Evolutionary conservation across 768 basidiomycete genomes (phyloP), one percentile per base, ranked within the genome.

Genomic region (Lyophyllum shimeji): DNA sequence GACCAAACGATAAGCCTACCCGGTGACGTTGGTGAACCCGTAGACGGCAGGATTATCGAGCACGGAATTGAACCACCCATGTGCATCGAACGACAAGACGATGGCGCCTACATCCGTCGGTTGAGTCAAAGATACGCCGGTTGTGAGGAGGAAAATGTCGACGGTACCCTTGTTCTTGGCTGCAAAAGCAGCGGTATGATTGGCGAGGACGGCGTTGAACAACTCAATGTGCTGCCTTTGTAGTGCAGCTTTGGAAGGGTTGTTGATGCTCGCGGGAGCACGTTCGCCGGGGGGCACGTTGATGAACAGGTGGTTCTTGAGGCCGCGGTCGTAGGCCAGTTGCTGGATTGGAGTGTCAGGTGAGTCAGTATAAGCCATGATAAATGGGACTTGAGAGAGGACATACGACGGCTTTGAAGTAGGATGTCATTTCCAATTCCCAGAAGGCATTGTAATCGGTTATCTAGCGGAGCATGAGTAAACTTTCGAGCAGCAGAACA

Each of bases 231-330:
- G 74, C 8, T 68, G 57, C 55, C 76, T 75, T 48, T 76, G 60
- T 25, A 70, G 61, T 0, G 73, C 68, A 12, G 70, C 69, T 47
- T 69, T 70, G 8, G 74, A 69, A 2, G 76, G 31, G 47, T 71
- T 69, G 53, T 69, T 69, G 27, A 78, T 43, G 31, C 63, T 63
- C 13, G 60, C 66, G 12, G 82, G 82, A n/a, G 72, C 65, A 24
- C 82, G 76, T 52, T 82, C 76, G 58, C 76, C 78, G 20, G 82
- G 79, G 29, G 82, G 80, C n/a, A 82, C 81, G 57, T 81, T 83
- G 65, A 83, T 67, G 67, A 84, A 82, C 23, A 84, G 70, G 58
- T 83, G 79, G 5, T 76, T 72, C 20, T 61, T 65, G 15, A 82
- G 73, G 42, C 78, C 77, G 45, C 69, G 67, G 39, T 72, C 57